Conservation (phyloP, 345 rosid species). For the Microthlaspi erraticum region DNA sequence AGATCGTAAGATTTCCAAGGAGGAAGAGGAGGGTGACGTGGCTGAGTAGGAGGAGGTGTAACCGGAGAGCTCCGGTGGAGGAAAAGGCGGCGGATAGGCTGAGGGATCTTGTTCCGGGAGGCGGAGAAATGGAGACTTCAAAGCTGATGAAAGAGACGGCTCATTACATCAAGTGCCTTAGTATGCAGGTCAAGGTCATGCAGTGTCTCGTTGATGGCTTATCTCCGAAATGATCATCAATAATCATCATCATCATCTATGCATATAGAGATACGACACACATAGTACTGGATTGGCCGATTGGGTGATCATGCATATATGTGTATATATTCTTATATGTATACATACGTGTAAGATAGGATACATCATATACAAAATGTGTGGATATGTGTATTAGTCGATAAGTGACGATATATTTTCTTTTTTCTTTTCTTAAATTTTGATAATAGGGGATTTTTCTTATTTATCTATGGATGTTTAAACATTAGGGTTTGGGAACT, state of each 20-base stretch:
- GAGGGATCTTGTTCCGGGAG: conserved; percentile 46
- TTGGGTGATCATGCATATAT: conserved; percentile 22
- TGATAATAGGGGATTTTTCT: conserved; percentile 23
- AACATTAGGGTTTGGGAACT: conserved; percentile 45
- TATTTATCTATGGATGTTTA: conserved; percentile 26
- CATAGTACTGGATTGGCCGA: conserved; percentile 20
- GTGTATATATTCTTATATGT: conserved; percentile 27
- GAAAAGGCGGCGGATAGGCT: conserved; percentile 30
- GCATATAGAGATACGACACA: conserved; percentile 23
- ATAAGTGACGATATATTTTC: background rate
- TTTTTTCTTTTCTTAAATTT: conserved; percentile 19
- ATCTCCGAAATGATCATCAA: conserved; percentile 33
- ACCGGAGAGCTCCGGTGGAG: conserved; percentile 21
- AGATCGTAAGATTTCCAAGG: conserved; percentile 9
- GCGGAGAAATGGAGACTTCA: conserved; percentile 41
- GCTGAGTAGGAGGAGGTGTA: conserved; percentile 19
- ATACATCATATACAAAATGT: conserved; percentile 28
- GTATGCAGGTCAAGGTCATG: conserved; percentile 47
- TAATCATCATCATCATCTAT: conserved; percentile 8
- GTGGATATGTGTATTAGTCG: conserved; percentile 40
- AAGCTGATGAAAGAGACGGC: conserved; percentile 48
- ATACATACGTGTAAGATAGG: conserved; percentile 48
- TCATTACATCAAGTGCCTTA: conserved; percentile 48
- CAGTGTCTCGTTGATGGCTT: conserved; percentile 43
- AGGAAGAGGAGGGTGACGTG: conserved; percentile 31